Evolutionary conservation across 2,329 filamentous ascomycete species (phyloP).

Genomic region (Bipolaris oryzae): DNA sequence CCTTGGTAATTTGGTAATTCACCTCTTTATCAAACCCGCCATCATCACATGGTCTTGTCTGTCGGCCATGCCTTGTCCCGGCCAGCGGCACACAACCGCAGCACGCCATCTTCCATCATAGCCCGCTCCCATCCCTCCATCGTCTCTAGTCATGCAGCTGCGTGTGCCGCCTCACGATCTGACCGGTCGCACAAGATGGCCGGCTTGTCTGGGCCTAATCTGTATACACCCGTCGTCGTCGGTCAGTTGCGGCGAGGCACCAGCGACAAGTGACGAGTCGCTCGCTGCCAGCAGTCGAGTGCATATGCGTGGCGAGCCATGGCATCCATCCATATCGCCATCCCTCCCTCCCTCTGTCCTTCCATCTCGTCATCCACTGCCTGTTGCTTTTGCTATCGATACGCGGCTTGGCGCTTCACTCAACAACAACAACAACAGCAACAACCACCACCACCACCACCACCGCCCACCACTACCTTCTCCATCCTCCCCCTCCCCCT

Average conservation of each 20-base stretch:
- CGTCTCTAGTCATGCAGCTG: slow-evolving; percentile 13
- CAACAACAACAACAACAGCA: too few relatives aligned
- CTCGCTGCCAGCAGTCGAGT: slow-evolving; percentile 1
- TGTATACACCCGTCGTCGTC: slow-evolving; percentile 24
- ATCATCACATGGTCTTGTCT: not conserved
- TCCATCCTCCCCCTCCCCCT: not conserved
- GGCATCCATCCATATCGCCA: not conserved
- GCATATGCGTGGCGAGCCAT: slow-evolving; percentile 11
- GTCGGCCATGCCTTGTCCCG: not conserved
- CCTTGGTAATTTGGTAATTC: too few relatives aligned
- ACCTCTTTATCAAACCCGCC: not conserved
- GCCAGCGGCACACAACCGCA: not conserved
- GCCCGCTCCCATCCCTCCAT: not conserved
- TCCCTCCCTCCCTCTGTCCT: not conserved
- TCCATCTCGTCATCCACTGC: too few relatives aligned
- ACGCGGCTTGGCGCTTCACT: not conserved
- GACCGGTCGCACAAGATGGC: slow-evolving; percentile 35
- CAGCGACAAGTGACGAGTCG: not conserved
- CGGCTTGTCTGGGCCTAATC: slow-evolving; percentile 19
- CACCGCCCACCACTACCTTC: not conserved
- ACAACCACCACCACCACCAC: too few relatives aligned
- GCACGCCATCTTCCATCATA: slow-evolving; percentile 7
- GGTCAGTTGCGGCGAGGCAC: slow-evolving; percentile 21
- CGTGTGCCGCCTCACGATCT: slow-evolving; percentile 25
- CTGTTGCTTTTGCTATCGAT: slow-evolving; percentile 8